Conservation (phyloP, 768 basidiomycete species). For the Boletus eberwhitei region DNA sequence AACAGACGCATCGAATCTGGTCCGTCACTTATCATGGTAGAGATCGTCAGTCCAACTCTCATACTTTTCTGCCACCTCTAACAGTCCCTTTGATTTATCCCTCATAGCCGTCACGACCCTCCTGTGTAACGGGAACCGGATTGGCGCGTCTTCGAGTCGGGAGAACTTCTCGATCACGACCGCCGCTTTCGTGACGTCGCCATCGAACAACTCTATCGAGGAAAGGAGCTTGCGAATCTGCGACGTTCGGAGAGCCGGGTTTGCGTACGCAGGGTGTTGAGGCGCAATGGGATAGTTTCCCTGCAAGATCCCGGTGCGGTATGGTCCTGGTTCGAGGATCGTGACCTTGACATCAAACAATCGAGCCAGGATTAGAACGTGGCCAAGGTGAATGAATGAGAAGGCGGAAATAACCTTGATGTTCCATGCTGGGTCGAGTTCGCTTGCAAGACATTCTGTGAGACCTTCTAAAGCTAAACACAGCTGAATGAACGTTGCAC, state of each 20-base stretch:
- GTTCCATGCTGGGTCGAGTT: conserved; percentile 17
- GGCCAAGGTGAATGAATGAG: background rate
- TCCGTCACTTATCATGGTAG: conserved; percentile 3
- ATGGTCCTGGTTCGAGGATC: conserved; percentile 18
- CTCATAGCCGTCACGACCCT: conserved; percentile 2
- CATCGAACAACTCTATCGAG: background rate
- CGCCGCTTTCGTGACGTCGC: conserved; percentile 12
- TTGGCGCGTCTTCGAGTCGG: conserved; percentile 13
- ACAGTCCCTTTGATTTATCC: conserved; percentile 14
- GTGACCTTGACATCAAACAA: conserved; percentile 8
- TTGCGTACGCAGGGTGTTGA: conserved; percentile 20
- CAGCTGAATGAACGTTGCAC: background rate
- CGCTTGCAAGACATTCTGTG: conserved; percentile 6
- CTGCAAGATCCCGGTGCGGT: conserved; percentile 9
- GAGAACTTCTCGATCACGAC: conserved; percentile 15
- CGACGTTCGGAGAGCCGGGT: conserved; percentile 2
- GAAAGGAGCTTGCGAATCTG: background rate
- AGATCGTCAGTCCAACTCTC: conserved; percentile 19
- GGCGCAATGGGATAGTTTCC: background rate
- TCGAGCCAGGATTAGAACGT: background rate
- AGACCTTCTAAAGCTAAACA: conserved; percentile 16
- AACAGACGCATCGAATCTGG: too few species aligned
- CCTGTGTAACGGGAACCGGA: conserved; percentile 15
- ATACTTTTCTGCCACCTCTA: conserved; percentile 8
- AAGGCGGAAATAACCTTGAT: conserved; percentile 11